These are phyloP conservation scores for Guyanaporus albipodus DNA, from an alignment of 768 basidiomycete species.

Conservation along the genomic window DNA sequence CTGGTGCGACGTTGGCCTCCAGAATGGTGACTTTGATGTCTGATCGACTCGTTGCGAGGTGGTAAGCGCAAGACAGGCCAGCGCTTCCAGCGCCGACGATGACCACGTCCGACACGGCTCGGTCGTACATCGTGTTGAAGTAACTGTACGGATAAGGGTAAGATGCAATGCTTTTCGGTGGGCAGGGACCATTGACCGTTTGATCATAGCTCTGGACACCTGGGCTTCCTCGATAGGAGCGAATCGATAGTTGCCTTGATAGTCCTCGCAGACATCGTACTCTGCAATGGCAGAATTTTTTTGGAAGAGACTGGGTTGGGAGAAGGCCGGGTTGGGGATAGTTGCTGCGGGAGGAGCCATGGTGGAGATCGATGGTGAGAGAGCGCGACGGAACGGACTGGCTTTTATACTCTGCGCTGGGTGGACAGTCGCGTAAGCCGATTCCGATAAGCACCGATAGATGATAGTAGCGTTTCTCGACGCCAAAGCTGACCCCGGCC, in stretches of 20 bases:
- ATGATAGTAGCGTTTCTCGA: no score
- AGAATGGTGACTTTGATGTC: slow-evolving; percentile 64
- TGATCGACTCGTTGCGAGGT: slow-evolving; percentile 61
- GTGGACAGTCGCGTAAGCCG: no score
- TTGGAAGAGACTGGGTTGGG: slow-evolving; percentile 19
- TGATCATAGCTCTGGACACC: slow-evolving; percentile 75
- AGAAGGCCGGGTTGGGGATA: slow-evolving; percentile 19
- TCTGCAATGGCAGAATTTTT: slow-evolving; percentile 22
- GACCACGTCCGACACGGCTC: slow-evolving; percentile 72
- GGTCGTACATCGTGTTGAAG: slow-evolving; percentile 69
- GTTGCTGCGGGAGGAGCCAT: slow-evolving; percentile 40
- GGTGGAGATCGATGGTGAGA: not conserved
- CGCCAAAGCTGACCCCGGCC: no score
- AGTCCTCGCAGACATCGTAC: slow-evolving; percentile 32
- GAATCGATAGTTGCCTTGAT: slow-evolving; percentile 61
- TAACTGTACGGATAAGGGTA: slow-evolving; percentile 42
- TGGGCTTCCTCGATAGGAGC: slow-evolving; percentile 75
- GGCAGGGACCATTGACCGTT: slow-evolving; percentile 39
- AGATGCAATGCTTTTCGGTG: not conserved
- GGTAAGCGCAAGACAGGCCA: slow-evolving; percentile 72
- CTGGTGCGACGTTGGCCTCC: slow-evolving; percentile 77
- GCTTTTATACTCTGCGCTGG: no score
- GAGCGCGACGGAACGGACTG: not conserved
- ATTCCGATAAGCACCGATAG: no score
- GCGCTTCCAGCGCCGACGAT: slow-evolving; percentile 71